Conservation (phyloP, 305 asterid species). For the Petunia hybrid region DNA sequence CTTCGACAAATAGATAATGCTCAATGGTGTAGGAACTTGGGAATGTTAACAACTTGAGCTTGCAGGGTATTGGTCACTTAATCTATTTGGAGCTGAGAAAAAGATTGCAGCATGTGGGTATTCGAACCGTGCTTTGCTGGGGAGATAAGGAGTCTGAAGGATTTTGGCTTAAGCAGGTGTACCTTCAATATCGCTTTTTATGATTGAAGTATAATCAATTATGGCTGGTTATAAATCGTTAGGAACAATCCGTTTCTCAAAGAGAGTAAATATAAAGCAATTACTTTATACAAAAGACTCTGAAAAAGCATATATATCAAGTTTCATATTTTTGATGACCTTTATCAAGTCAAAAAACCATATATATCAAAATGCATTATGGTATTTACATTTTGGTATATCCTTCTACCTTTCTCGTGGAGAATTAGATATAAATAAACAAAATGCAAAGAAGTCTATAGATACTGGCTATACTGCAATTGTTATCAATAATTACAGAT, state of each 20-base stretch:
- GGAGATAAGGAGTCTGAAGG: conserved; percentile 92
- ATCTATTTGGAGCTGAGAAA: conserved; percentile 67
- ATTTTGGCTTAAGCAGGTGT: conserved; percentile 91
- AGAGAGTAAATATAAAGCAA: too few relatives aligned
- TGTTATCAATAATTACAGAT: not conserved
- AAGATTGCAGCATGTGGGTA: conserved; percentile 78
- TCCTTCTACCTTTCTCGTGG: not conserved
- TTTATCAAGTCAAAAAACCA: not conserved
- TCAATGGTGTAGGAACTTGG: conserved; percentile 9
- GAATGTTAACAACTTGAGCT: conserved; percentile 24
- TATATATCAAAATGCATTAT: conserved; percentile 6
- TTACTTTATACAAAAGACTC: conserved; percentile 1
- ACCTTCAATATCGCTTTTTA: conserved; percentile 30
- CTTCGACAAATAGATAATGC: not conserved
- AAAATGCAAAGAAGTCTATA: not conserved
- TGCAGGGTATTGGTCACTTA: conserved; percentile 81
- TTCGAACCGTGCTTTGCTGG: conserved; percentile 78
- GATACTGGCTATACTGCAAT: not conserved
- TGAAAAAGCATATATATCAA: conserved; percentile 18
- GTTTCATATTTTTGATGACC: not conserved
- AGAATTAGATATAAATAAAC: not conserved
- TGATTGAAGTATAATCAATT: not conserved
- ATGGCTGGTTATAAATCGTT: not conserved
- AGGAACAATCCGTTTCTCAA: too few relatives aligned
- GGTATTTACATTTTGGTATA: not conserved